Evolutionary conservation across 805 yeast species (phyloP), one percentile per base, ranked within the genome.

Genomic region (Nakazawaea populi): DNA sequence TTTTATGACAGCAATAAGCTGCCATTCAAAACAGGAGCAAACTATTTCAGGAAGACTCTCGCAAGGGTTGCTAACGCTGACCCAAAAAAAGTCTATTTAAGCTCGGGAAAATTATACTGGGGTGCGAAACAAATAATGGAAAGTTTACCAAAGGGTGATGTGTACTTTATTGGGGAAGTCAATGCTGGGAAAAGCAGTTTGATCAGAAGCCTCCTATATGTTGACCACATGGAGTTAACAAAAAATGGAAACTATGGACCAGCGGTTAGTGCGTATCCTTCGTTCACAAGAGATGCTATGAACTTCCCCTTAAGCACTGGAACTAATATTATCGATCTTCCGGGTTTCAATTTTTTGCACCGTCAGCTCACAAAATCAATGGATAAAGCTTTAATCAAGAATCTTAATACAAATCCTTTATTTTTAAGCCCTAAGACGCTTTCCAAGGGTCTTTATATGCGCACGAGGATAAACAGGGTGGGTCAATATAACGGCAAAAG

Each of bases 181-280:
- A 87, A 87, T 59, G 73, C 79, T 11, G 95, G 95, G 0, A 87
- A 87, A 61, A 80, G 89, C 2, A 73, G 85, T 1, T 56, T 87
- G 37, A 71, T 85, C 1, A 77, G 75, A 55, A 59, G 80, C 18
- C 55, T 85, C 18, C 54, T 77, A 29, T 64, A 61, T 36, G 11
- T 28, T 9, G 52, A 32, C n/a, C 43, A 58, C 49, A 32, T 57
- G 29, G 51, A 51, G 4, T 48, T 58, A 30, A 44, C 49, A 18
- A 66, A 69, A 51, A 62, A 61, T 24, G 58, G 56, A 10, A 43
- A 59, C 4, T 60, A 56, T 39, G 79, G 79, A 1, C 82, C 82
- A 0, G 75, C 80, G 1, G 60, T 70, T 6, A 72, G 80, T 38
- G 64, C 70, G 48, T 65, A 85, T 44, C 96, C 96, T 0, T 89